Conservation (phyloP, 2,329 filamentous ascomycete genomes). For the Daldinia sp. region DNA sequence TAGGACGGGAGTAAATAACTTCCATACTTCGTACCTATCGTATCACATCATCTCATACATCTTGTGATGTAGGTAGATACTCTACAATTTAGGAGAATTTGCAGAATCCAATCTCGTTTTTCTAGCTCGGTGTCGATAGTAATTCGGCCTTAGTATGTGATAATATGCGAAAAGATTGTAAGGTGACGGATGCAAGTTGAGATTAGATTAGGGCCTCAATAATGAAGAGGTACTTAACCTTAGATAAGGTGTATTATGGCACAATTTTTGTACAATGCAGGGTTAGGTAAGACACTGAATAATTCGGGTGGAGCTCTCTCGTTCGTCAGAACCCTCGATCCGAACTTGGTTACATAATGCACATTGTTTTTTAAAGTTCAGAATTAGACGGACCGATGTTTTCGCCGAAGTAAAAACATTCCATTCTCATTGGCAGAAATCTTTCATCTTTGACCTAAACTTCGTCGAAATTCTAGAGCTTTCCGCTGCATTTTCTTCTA, state of each 20-base stretch:
- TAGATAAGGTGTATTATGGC: no score
- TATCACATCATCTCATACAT: neutral
- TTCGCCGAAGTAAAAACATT: neutral
- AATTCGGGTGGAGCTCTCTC: no score
- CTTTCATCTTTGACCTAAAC: slow-evolving; percentile 5
- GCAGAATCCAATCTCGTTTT: neutral
- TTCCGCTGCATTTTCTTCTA: slow-evolving; percentile 47
- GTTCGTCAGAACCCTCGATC: neutral
- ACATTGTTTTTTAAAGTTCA: neutral
- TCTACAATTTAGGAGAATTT: slow-evolving; percentile 4
- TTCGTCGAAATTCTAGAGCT: slow-evolving; percentile 52
- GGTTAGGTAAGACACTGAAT: no score
- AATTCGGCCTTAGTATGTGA: neutral
- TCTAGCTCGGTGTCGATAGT: neutral
- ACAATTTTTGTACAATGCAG: no score
- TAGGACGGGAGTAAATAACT: neutral
- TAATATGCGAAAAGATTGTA: neutral
- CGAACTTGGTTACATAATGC: neutral
- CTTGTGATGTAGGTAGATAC: neutral
- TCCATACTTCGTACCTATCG: neutral
- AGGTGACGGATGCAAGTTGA: no score
- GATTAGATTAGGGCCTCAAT: no score
- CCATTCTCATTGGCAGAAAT: slow-evolving; percentile 21
- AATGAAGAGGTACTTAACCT: no score
- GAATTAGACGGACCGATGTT: slow-evolving; percentile 5